Conservation (phyloP, 352 stramenopile species). For the Globisporangium polare region DNA sequence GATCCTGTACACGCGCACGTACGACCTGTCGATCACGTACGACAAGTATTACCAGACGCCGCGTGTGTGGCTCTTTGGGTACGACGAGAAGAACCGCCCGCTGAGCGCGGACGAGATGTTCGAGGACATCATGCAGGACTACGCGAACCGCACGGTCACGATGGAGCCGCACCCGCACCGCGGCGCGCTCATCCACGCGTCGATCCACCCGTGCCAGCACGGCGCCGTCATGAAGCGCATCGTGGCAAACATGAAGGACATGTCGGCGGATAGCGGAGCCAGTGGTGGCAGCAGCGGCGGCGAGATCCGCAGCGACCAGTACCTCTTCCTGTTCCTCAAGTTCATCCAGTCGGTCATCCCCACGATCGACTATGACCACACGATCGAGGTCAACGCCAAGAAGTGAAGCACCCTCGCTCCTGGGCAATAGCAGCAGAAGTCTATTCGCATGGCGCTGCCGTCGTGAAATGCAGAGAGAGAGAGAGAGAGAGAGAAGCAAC, state of each 20-base stretch:
- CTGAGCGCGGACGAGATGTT: constrained; percentile 94
- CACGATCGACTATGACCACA: constrained; percentile 99
- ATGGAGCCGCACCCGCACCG: constrained; percentile 98
- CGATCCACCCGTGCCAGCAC: constrained; percentile 98
- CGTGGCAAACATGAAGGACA: constrained; percentile 87
- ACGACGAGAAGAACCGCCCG: constrained; percentile 87
- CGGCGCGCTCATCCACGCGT: constrained; percentile 83
- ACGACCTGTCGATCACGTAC: constrained; percentile 99
- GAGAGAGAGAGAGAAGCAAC: background rate
- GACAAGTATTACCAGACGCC: constrained; percentile 99
- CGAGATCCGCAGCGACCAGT: constrained; percentile 93
- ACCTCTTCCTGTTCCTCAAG: constrained; percentile 99
- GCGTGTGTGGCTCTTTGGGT: constrained; percentile 98
- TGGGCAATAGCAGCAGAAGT: background rate
- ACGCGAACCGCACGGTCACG: constrained; percentile 98
- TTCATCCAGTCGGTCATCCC: constrained; percentile 99
- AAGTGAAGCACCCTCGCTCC: constrained; percentile 13
- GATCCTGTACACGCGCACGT: constrained; percentile 94
- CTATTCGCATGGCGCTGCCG: background rate
- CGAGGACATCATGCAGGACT: constrained; percentile 99
- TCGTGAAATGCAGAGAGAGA: background rate
- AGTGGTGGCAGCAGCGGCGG: constrained; percentile 18
- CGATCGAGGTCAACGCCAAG: constrained; percentile 93
- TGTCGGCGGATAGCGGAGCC: constrained; percentile 29
- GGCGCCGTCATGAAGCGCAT: constrained; percentile 98